Conservation (phyloP, 768 basidiomycete species). For the Rhodotorula toruloides region DNA sequence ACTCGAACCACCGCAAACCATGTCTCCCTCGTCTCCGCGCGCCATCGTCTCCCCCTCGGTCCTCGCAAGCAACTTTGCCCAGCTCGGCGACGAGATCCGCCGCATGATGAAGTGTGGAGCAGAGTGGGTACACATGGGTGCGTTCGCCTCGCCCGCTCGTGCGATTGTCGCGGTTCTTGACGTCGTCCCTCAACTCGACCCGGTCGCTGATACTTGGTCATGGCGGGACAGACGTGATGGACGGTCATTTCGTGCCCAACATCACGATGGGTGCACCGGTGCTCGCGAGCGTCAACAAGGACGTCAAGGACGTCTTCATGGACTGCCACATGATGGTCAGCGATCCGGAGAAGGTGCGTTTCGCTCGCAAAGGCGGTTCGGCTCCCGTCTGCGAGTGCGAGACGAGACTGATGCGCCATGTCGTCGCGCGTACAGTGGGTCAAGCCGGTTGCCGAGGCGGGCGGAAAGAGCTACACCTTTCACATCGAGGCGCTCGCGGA, state of each 20-base stretch:
- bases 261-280: slow-evolving; percentile 92
- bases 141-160: slow-evolving; percentile 23
- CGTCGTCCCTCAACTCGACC: neutral
- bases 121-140: slow-evolving; percentile 98
- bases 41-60: slow-evolving; percentile 94
- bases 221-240: slow-evolving; percentile 76
- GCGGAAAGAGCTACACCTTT: slow-evolving; percentile 91
- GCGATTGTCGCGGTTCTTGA: neutral
- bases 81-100: slow-evolving; percentile 89
- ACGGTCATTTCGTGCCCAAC: slow-evolving; percentile 97
- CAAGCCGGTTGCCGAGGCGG: slow-evolving; percentile 87
- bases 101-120: slow-evolving; percentile 88
- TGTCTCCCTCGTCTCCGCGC: neutral
- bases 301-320: slow-evolving; percentile 94
- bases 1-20: no score
- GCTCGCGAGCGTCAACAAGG: slow-evolving; percentile 73
- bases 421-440: slow-evolving; percentile 98
- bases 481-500: slow-evolving; percentile 76
- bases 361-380: neutral
- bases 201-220: neutral
- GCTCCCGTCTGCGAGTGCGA: no score
- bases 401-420: no score
- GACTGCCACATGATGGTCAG: slow-evolving; percentile 99
- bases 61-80: slow-evolving; percentile 93
- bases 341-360: slow-evolving; percentile 72